Percentiles rank a stretch among this genome's conserved stretches.
These are phyloP conservation scores for Xerocomus minutiporus DNA, from an alignment of 1,284 basidiomycete genomes.

Conservation along the genomic window DNA sequence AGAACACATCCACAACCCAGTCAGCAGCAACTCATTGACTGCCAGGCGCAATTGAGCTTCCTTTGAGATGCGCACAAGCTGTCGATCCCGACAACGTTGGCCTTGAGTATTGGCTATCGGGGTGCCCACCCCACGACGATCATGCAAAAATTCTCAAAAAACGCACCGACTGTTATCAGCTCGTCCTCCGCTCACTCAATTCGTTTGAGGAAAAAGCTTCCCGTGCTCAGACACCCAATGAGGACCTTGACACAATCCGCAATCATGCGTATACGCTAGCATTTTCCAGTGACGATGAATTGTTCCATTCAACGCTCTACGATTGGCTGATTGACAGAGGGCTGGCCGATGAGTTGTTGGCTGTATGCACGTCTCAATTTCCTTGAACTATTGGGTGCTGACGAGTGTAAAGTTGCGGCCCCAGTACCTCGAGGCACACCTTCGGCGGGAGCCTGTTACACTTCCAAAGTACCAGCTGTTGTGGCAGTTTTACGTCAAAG, in stretches of 20 bases:
- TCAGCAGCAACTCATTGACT: constrained; percentile 4
- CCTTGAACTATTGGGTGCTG: constrained; percentile 9
- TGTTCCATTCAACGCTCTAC: constrained; percentile 93
- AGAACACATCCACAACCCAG: not conserved
- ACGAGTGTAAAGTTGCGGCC: constrained; percentile 65
- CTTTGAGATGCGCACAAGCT: constrained; percentile 78
- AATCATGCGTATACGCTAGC: constrained; percentile 78
- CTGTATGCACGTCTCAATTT: constrained; percentile 48
- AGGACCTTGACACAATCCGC: constrained; percentile 63
- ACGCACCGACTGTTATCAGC: constrained; percentile 75
- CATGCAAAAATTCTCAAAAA: constrained; percentile 57
- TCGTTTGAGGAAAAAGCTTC: constrained; percentile 68
- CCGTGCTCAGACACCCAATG: constrained; percentile 29
- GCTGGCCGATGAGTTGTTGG: constrained; percentile 84
- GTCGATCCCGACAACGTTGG: constrained; percentile 79
- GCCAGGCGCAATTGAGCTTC: constrained; percentile 80
- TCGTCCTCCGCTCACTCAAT: constrained; percentile 77
- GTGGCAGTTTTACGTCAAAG: constrained; percentile 96
- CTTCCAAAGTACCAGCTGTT: constrained; percentile 84
- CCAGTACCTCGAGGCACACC: constrained; percentile 82
- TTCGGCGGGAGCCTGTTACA: constrained; percentile 76
- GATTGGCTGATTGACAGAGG: constrained; percentile 85
- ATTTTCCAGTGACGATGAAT: constrained; percentile 80
- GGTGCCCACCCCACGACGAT: constrained; percentile 58
- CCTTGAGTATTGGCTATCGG: constrained; percentile 72